These are phyloP conservation scores for Phaseolus lunatus DNA, from an alignment of 306 rosid genomes.

Conservation along the genomic window DNA sequence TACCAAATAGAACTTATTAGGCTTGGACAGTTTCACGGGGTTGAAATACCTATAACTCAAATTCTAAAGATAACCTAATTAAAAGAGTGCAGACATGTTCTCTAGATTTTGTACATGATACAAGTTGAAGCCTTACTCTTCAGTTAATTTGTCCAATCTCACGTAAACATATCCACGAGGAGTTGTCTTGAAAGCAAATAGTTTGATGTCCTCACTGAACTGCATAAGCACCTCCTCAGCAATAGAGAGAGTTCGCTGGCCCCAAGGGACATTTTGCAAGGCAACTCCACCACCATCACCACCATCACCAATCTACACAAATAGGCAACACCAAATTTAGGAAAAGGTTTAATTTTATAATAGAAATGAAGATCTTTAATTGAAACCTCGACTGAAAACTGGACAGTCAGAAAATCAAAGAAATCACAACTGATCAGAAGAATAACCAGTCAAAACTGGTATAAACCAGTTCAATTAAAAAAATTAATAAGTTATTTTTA, in stretches of 20 bases:
- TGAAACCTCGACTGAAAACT: too few relatives aligned
- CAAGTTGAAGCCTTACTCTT: constrained; percentile 60
- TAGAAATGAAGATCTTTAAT: constrained; percentile 29
- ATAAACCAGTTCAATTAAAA: too few relatives aligned
- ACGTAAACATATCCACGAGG: constrained; percentile 81
- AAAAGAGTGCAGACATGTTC: constrained; percentile 20
- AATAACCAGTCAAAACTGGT: too few relatives aligned
- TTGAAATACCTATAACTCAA: not conserved
- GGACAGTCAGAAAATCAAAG: too few relatives aligned
- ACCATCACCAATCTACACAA: constrained; percentile 79
- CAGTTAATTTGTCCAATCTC: constrained; percentile 82
- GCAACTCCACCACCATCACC: constrained; percentile 89
- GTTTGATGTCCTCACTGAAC: constrained; percentile 68
- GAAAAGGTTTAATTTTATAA: constrained; percentile 14
- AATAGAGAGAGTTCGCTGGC: constrained; percentile 69
- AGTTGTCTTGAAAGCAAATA: constrained; percentile 81
- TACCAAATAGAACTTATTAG: not conserved
- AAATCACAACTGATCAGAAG: too few relatives aligned
- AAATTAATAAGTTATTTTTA: too few relatives aligned
- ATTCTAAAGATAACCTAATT: constrained; percentile 3
- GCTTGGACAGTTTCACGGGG: not conserved
- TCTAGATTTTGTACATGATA: constrained; percentile 16
- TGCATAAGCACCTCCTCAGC: constrained; percentile 68
- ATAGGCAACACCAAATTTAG: constrained; percentile 34
- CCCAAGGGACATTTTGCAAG: constrained; percentile 82